Evolutionary conservation across 2,329 filamentous ascomycete genomes (phyloP).

Genomic region (Eutypa lata): DNA sequence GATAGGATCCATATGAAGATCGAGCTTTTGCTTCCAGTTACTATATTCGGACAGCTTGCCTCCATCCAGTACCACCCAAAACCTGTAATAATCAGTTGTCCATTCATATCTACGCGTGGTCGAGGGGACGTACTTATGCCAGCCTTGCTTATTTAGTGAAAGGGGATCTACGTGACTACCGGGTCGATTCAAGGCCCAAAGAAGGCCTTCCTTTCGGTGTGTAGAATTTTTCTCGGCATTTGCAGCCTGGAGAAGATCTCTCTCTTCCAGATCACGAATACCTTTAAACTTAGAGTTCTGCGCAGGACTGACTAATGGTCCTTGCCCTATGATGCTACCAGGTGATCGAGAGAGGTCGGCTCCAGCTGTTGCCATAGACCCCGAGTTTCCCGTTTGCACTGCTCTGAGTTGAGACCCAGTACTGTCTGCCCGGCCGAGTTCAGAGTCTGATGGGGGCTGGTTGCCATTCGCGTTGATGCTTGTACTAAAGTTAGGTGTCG

Average conservation of each 20-base stretch:
- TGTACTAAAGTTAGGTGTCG: slow-evolving; percentile 32
- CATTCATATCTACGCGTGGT: background rate
- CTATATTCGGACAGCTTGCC: slow-evolving; percentile 97
- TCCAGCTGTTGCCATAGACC: slow-evolving; percentile 26
- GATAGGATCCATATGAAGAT: slow-evolving; percentile 96
- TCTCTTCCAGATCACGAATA: slow-evolving; percentile 87
- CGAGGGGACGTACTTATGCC: slow-evolving; percentile 79
- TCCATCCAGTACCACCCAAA: slow-evolving; percentile 97
- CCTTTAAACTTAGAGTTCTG: slow-evolving; percentile 74
- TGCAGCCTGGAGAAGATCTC: slow-evolving; percentile 54
- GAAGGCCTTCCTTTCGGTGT: slow-evolving; percentile 85
- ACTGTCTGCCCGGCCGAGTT: slow-evolving; percentile 71
- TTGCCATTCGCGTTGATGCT: slow-evolving; percentile 41
- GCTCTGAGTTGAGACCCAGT: slow-evolving; percentile 65
- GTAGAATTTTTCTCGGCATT: slow-evolving; percentile 57
- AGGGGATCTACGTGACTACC: slow-evolving; percentile 94
- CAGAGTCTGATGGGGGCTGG: slow-evolving; percentile 59
- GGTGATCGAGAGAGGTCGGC: slow-evolving; percentile 55
- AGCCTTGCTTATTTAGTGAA: slow-evolving; percentile 92
- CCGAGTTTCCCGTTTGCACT: slow-evolving; percentile 43
- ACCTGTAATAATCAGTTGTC: slow-evolving; percentile 50
- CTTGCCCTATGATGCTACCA: slow-evolving; percentile 48
- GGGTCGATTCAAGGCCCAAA: slow-evolving; percentile 92
- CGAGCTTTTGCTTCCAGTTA: slow-evolving; percentile 97
- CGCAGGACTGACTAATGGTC: slow-evolving; percentile 47